Evolutionary conservation across 805 yeast species (phyloP), one percentile per base, ranked within the genome.

Genomic region (Naumovozyma dairenensis): DNA sequence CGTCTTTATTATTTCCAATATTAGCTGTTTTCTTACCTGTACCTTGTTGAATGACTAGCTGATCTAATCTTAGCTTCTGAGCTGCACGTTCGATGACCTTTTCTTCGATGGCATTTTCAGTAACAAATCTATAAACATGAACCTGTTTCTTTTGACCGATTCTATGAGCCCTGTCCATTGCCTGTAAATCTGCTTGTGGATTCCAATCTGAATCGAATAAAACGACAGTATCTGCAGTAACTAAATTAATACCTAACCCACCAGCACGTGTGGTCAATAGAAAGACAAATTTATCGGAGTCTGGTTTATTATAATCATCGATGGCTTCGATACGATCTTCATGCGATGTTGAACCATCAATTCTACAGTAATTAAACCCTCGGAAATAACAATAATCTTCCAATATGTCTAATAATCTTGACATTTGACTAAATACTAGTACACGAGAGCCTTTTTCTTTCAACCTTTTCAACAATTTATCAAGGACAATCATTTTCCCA

Each of bases 81-180:
- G 96, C 93, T 1, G 98, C 98, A 38, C 96, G 71, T 52, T 89
- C 97, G 40, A 89, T 69, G 10, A 89, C 96, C 49, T 89, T 89
- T 56, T 89, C 98, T 53, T 89, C 98, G 48, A 89, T 84, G 1
- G 97, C 95, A 60, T 84, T 77, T 53, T 89, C 97, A 3, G 96
- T 89, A 18, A 89, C 94, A 61, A 89, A 84, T 44, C 98, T 66
- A 56, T 72, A 89, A 14, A 89, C 97, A 47, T 77, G 72, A 6
- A 89, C 98, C 62, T 89, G 98, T 53, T 89, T 89, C 55, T 83
- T 89, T 57, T 87, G 97, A 14, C 97, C 97, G 53, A 87, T 87
- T 66, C 97, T 76, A 54, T 87, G 97, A 1, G 96, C 97, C 53
- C 97, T 72, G 57, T 89, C 97, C 97, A 87, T 87, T 1, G 96